phyloP scores from a whole-genome alignment of 176 grass and related monocot species.

The Secale cereale region DNA sequence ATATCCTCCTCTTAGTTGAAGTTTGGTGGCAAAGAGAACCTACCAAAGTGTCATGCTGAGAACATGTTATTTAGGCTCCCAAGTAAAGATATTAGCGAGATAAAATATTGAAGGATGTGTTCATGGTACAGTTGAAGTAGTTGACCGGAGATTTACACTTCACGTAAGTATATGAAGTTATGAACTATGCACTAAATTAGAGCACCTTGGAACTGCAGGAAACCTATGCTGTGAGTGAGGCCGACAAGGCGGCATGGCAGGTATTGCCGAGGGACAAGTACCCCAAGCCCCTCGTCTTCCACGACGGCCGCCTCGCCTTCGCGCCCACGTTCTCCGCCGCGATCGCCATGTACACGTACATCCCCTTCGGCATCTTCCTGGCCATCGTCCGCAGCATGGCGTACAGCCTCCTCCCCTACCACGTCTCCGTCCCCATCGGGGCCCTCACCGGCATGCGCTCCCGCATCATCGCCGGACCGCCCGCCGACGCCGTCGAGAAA shows the following conservation, averaged over 20 bases:
- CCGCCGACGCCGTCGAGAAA: not conserved
- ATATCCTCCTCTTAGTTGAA: conserved; percentile 15
- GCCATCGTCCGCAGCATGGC: conserved; percentile 32
- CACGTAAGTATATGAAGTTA: not conserved
- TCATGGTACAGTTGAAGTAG: not conserved
- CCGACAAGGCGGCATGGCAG: conserved; percentile 60
- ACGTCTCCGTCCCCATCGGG: conserved; percentile 37
- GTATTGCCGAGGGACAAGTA: conserved; percentile 38
- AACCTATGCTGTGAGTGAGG: conserved; percentile 24
- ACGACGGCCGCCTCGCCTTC: conserved; percentile 79
- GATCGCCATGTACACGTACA: conserved; percentile 64
- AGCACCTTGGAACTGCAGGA: conserved; percentile 27
- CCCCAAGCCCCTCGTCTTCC: conserved; percentile 57
- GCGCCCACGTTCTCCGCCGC: conserved; percentile 38
- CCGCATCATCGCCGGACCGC: conserved; percentile 26
- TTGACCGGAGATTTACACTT: not conserved
- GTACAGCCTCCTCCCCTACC: conserved; percentile 58
- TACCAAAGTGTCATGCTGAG: conserved; percentile 20
- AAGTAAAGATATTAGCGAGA: not conserved
- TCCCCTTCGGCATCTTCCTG: conserved; percentile 50
- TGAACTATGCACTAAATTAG: not conserved
- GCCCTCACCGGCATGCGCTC: conserved; percentile 52
- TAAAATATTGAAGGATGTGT: not conserved
- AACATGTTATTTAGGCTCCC: not conserved
- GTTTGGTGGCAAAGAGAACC: conserved; percentile 36